These are phyloP conservation scores for Dictyostelium citrinum DNA, from an alignment of 78 protist species.

Conservation along the genomic window DNA sequence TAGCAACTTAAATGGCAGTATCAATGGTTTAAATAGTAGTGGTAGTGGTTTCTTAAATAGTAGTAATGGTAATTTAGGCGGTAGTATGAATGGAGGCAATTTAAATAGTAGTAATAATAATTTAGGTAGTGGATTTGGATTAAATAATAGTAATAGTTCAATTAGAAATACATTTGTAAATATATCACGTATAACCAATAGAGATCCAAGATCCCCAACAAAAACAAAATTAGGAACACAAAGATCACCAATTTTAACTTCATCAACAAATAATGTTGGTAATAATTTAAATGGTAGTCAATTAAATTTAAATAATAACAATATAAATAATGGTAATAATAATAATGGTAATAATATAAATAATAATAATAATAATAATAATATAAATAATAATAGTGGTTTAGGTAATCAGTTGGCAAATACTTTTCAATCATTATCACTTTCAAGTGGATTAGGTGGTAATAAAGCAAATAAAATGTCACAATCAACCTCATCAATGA, in stretches of 20 bases:
- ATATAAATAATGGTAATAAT: neutral
- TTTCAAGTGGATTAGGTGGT: neutral
- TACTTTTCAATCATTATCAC: neutral
- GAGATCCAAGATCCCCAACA: slow-evolving; percentile 57
- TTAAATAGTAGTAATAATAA: neutral
- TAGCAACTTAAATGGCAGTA: neutral
- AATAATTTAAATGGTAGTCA: neutral
- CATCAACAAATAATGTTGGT: neutral
- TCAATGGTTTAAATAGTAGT: neutral
- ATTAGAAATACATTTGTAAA: slow-evolving; percentile 58
- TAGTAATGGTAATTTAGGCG: slow-evolving; percentile 2
- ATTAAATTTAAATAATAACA: neutral
- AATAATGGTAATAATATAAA: neutral
- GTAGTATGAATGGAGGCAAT: neutral
- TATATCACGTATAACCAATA: slow-evolving; percentile 67
- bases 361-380: no score
- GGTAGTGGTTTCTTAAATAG: neutral
- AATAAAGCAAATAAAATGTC: neutral
- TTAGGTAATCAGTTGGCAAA: neutral
- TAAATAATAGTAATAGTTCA: slow-evolving; percentile 5
- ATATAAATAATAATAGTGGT: neutral
- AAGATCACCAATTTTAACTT: slow-evolving; percentile 34
- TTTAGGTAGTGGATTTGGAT: neutral
- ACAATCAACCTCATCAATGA: neutral
- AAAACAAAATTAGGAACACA: slow-evolving; percentile 70